Evolutionary conservation across 805 yeast species (phyloP).

Genomic region (Ogataea sp.): DNA sequence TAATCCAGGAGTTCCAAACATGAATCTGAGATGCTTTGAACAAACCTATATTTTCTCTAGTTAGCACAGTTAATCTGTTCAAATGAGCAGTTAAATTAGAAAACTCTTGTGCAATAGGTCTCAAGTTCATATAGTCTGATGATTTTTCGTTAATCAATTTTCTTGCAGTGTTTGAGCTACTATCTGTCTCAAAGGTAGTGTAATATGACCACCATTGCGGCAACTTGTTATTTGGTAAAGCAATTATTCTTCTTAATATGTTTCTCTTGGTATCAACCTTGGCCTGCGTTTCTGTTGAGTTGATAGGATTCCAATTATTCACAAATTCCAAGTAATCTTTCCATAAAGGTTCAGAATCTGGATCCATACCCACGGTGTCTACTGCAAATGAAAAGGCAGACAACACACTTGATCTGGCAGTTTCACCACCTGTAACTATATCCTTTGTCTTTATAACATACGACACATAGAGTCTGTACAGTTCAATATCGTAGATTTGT

Average conservation of each 20-base stretch:
- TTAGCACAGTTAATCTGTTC: background rate
- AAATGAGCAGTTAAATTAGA: slow-evolving; percentile 36
- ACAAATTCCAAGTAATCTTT: slow-evolving; percentile 73
- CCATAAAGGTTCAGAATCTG: slow-evolving; percentile 68
- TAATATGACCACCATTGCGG: slow-evolving; percentile 78
- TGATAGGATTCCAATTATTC: slow-evolving; percentile 68
- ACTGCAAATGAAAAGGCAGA: slow-evolving; percentile 83
- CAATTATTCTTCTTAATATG: slow-evolving; percentile 58
- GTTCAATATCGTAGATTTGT: slow-evolving; percentile 50
- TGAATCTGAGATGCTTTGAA: slow-evolving; percentile 36
- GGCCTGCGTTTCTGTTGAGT: slow-evolving; percentile 80
- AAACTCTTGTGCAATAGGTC: slow-evolving; percentile 71
- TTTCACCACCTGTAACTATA: slow-evolving; percentile 74
- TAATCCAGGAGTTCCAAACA: slow-evolving; percentile 68
- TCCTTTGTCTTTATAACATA: slow-evolving; percentile 68
- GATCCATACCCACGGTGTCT: slow-evolving; percentile 71
- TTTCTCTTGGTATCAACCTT: slow-evolving; percentile 70
- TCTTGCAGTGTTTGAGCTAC: slow-evolving; percentile 70
- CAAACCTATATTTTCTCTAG: slow-evolving; percentile 2
- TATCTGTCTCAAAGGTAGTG: slow-evolving; percentile 74
- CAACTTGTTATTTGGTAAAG: slow-evolving; percentile 68
- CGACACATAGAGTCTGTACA: slow-evolving; percentile 72
- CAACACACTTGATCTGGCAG: slow-evolving; percentile 61
- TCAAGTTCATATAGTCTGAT: slow-evolving; percentile 78
- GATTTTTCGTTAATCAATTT: slow-evolving; percentile 78